phyloP scores from a whole-genome alignment of 257 asterid genomes.

The Rhazya stricta region DNA sequence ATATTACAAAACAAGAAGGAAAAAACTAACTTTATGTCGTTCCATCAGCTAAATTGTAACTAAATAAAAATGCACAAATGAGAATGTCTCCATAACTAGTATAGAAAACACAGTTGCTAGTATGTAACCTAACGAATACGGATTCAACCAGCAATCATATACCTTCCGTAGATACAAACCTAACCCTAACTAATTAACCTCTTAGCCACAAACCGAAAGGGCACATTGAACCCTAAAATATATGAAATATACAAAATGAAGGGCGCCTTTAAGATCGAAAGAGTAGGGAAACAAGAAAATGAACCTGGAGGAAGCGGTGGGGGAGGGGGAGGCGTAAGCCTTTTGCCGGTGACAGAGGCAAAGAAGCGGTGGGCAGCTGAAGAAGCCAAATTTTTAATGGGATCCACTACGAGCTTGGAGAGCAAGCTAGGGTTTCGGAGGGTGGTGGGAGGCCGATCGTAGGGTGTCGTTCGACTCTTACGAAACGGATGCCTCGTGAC shows the following conservation, averaged over 20 bases:
- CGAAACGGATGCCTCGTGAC: constrained; percentile 56
- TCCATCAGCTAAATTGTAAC: neutral
- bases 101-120: neutral
- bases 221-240: neutral
- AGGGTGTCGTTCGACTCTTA: constrained; percentile 57
- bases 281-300: constrained; percentile 29
- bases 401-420: constrained; percentile 70
- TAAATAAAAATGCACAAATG: neutral
- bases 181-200: neutral
- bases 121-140: neutral
- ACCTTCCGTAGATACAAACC: neutral
- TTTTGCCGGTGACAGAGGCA: constrained; percentile 49
- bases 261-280: neutral
- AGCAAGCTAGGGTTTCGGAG: constrained; percentile 56
- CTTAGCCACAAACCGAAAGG: neutral
- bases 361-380: constrained; percentile 66
- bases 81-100: neutral
- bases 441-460: constrained; percentile 65
- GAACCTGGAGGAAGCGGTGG: constrained; percentile 36
- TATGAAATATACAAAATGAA: neutral
- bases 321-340: constrained; percentile 43
- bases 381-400: constrained; percentile 68
- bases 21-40: neutral
- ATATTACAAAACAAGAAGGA: neutral
- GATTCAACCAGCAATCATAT: neutral